Conservation (phyloP, 306 rosid species). For the Glycine tomentella region DNA sequence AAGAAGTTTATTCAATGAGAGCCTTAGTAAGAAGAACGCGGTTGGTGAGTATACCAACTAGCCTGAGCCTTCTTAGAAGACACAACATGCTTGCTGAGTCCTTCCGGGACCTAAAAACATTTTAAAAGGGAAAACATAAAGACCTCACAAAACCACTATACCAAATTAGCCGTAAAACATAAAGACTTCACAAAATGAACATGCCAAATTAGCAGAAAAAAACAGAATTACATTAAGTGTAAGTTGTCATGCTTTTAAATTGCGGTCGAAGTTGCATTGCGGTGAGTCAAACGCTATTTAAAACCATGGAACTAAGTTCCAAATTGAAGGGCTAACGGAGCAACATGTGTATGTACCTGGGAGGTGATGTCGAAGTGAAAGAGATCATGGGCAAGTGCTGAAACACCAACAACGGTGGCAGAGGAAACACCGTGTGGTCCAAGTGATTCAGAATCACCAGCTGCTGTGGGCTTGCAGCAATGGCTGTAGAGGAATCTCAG, state of each 20-base stretch:
- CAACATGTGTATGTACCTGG: slow-evolving; percentile 56
- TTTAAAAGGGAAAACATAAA: not conserved
- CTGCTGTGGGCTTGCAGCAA: slow-evolving; percentile 61
- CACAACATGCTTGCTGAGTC: slow-evolving; percentile 74
- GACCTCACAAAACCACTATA: slow-evolving; percentile 1
- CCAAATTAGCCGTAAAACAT: not conserved
- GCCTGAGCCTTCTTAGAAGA: slow-evolving; percentile 93
- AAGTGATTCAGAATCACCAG: slow-evolving; percentile 56
- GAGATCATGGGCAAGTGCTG: slow-evolving; percentile 80
- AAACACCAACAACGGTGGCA: slow-evolving; percentile 68
- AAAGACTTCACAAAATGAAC: too few relatives aligned
- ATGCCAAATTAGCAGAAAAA: too few relatives aligned
- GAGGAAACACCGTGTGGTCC: slow-evolving; percentile 68
- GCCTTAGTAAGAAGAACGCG: not conserved
- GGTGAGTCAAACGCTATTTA: too few relatives aligned
- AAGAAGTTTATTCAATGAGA: not conserved
- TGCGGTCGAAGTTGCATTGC: too few relatives aligned
- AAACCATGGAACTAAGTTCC: too few relatives aligned
- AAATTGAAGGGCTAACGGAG: too few relatives aligned
- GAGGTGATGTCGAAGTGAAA: slow-evolving; percentile 79
- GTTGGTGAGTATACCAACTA: slow-evolving; percentile 63
- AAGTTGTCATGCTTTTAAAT: too few relatives aligned
- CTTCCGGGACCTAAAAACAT: slow-evolving; percentile 77
- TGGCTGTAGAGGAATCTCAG: slow-evolving; percentile 57
- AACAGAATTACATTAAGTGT: too few relatives aligned